Percentiles rank a stretch among this genome's conserved stretches.
Conservation (phyloP, 331 rosid genomes). For the Saraca asoca region DNA sequence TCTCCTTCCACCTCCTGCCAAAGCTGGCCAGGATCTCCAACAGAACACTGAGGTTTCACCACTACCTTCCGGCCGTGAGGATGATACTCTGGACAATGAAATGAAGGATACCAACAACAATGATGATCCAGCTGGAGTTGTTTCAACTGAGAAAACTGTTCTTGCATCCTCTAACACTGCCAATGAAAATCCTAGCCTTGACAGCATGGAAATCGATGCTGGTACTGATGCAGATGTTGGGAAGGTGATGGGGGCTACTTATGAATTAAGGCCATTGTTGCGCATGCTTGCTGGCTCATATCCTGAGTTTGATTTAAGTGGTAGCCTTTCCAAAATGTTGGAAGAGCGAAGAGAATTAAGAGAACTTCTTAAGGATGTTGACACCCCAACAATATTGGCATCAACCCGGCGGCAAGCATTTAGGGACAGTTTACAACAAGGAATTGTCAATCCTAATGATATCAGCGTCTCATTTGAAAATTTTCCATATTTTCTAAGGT, state of each 20-base stretch:
- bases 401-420: constrained; percentile 70
- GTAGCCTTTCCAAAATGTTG: constrained; percentile 64
- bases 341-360: constrained; percentile 63
- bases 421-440: constrained; percentile 67
- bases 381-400: constrained; percentile 49
- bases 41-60: constrained; percentile 57
- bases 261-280: constrained; percentile 59
- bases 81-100: constrained; percentile 51
- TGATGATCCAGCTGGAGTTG: constrained; percentile 51
- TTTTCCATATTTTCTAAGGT: constrained; percentile 95
- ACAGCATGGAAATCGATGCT: constrained; percentile 53
- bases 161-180: constrained; percentile 54
- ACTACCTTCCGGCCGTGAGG: constrained; percentile 54
- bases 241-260: constrained; percentile 51
- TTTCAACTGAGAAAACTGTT: constrained; percentile 55
- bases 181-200: constrained; percentile 61
- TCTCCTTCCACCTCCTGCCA: constrained; percentile 58
- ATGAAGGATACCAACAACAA: constrained; percentile 56
- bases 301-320: constrained; percentile 58
- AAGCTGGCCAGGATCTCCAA: constrained; percentile 56
- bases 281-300: constrained; percentile 65
- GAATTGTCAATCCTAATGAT: constrained; percentile 63
- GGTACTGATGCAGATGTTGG: constrained; percentile 49
- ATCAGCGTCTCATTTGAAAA: constrained; percentile 73
- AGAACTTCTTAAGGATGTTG: constrained; percentile 64